Evolutionary conservation across 2,329 filamentous ascomycete species (phyloP).

Genomic region (Neurospora sp.): DNA sequence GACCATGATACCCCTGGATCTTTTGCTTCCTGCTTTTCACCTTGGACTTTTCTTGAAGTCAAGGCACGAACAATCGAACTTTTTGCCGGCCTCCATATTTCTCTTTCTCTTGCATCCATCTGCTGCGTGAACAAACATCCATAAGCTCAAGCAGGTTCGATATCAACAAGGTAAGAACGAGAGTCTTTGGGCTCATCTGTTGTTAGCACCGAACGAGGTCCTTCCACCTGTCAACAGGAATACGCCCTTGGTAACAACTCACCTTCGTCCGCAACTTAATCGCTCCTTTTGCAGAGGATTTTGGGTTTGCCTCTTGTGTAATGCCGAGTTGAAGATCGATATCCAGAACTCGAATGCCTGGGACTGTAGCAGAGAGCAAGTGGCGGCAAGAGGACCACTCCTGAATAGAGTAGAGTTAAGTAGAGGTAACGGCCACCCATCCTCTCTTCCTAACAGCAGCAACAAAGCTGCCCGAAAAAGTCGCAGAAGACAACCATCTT

Average conservation of each 20-base stretch:
- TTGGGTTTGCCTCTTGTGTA: too few relatives aligned
- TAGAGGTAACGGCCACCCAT: too few relatives aligned
- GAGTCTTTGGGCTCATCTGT: background rate
- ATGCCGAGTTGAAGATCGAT: too few relatives aligned
- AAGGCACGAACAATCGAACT: background rate
- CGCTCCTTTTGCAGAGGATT: too few relatives aligned
- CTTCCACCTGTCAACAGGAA: background rate
- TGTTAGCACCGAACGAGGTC: background rate
- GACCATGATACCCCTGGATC: background rate
- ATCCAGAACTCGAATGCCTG: too few relatives aligned
- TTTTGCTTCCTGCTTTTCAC: background rate
- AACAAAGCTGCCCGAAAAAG: too few relatives aligned
- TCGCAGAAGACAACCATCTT: too few relatives aligned
- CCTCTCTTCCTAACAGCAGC: too few relatives aligned
- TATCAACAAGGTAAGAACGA: background rate
- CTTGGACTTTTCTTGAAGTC: background rate
- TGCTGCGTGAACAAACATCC: background rate
- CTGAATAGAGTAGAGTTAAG: too few relatives aligned
- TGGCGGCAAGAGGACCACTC: too few relatives aligned
- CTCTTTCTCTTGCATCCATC: background rate
- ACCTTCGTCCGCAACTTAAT: background rate
- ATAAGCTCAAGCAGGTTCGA: background rate
- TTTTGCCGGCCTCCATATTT: background rate
- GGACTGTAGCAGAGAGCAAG: too few relatives aligned
- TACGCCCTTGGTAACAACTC: background rate